Evolutionary conservation across 192 early-diverging fungal genomes (phyloP), one percentile per base, ranked within the genome.

Genomic region (Pilobolus umbonatus): DNA sequence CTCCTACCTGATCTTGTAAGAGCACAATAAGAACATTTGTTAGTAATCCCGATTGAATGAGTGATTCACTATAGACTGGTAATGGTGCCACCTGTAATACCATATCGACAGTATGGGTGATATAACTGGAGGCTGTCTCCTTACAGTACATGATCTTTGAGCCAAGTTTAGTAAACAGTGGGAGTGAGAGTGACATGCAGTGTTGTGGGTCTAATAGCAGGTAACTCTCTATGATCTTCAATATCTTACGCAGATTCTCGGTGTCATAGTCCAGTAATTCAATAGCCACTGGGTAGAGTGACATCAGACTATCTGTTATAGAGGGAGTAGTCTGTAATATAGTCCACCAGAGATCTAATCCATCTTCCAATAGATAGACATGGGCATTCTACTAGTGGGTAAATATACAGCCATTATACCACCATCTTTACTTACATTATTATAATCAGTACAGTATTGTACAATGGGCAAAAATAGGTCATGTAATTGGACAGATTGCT

Each of bases 191-290:
- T 5, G 40, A n/a, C 19, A 61, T 32, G 4, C 29, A 32, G 12
- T 4, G 4, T 10, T 8, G 15, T 2, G 32, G 19, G 10, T 54
- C 51, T 3, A 97, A 61, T 34, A 95, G 49, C 25, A 89, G 67
- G 62, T 92, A 94, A 47, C 88, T 83, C 68, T 97, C 93, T n/a
- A 92, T 52, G n/a, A 95, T 82, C 51, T 81, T 85, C 31, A 97
- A 77, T 38, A 88, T 76, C 31, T 73, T 85, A 45, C 85, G 82
- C 28, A 94, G 61, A 9, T 79, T 76, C 48, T 96, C 94, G 5
- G 85, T 85, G 29, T 87, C 87, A 61, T 81, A 77, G 17, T 90
- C 86, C 29, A 95, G 63, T 8, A 93, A 71, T 1, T 64, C 61
- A 8, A 90, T 71, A 14, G 82, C 76, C 5, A 67, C 62, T n/a